Evolutionary conservation across 208 protist species (phyloP).

Genomic region (Entamoeba invadens): DNA sequence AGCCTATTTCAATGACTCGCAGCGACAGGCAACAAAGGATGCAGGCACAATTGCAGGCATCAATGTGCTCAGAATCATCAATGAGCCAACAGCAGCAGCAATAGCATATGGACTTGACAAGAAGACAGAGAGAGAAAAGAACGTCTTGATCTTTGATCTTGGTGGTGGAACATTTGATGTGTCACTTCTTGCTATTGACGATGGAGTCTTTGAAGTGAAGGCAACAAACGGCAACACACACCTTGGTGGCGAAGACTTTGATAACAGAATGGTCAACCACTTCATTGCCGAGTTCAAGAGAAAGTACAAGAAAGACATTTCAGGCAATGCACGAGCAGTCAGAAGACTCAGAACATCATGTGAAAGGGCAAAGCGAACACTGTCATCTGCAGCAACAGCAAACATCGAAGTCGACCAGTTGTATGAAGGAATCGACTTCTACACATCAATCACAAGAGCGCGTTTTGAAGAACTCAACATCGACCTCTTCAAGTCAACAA

Average conservation of each 20-base stretch:
- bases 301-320: too few relatives aligned
- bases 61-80: slow-evolving; percentile 96
- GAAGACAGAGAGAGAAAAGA: slow-evolving; percentile 58
- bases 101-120: slow-evolving; percentile 80
- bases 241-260: slow-evolving; percentile 8
- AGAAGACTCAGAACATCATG: too few relatives aligned
- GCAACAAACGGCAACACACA: background rate
- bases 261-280: too few relatives aligned
- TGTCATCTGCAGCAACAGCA: too few relatives aligned
- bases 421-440: too few relatives aligned
- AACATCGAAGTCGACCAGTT: too few relatives aligned
- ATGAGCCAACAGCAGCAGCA: slow-evolving; percentile 97
- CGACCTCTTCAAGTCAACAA: too few relatives aligned
- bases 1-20: slow-evolving; percentile 85
- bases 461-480: too few relatives aligned
- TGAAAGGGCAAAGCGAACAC: too few relatives aligned
- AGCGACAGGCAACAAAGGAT: slow-evolving; percentile 71
- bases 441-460: too few relatives aligned
- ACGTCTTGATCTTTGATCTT: slow-evolving; percentile 73
- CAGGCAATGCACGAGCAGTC: too few relatives aligned
- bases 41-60: slow-evolving; percentile 64
- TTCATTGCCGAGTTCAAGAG: too few relatives aligned
- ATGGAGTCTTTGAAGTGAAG: slow-evolving; percentile 50
- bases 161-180: slow-evolving; percentile 94
- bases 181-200: slow-evolving; percentile 74